Conservation (phyloP, 352 stramenopile species). For the Pythium graminicola region DNA sequence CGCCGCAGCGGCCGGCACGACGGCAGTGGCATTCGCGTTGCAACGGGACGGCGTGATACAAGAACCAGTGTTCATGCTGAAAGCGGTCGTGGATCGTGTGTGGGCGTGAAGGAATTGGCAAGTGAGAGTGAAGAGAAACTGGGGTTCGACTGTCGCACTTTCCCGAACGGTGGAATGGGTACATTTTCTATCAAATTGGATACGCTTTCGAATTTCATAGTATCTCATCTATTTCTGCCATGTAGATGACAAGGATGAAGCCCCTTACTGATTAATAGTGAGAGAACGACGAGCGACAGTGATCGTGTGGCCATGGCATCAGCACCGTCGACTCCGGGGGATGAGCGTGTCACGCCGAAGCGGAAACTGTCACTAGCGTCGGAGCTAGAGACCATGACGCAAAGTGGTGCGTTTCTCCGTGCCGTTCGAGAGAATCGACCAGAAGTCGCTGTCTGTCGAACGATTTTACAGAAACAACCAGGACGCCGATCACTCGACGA, state of each 20-base stretch:
- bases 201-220: too few relatives aligned
- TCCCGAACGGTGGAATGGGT: too few relatives aligned
- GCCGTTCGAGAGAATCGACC: conserved; percentile 34
- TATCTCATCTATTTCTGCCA: neutral
- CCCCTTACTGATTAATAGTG: too few relatives aligned
- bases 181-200: neutral
- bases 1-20: neutral
- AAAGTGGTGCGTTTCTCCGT: conserved; percentile 20
- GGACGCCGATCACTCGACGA: conserved; percentile 63
- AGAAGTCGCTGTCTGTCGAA: conserved; percentile 44
- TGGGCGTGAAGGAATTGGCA: too few relatives aligned
- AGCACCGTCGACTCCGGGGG: neutral
- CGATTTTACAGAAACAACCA: conserved; percentile 44
- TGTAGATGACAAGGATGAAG: too few relatives aligned
- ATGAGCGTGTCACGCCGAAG: neutral
- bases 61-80: too few relatives aligned
- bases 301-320: neutral
- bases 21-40: neutral
- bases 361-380: conserved; percentile 28
- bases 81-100: too few relatives aligned
- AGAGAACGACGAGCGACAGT: neutral
- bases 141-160: too few relatives aligned
- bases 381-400: conserved; percentile 26
- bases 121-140: too few relatives aligned
- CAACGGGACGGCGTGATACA: neutral